Conservation (phyloP, 352 stramenopile genomes). For the Phytophthora megakarya region DNA sequence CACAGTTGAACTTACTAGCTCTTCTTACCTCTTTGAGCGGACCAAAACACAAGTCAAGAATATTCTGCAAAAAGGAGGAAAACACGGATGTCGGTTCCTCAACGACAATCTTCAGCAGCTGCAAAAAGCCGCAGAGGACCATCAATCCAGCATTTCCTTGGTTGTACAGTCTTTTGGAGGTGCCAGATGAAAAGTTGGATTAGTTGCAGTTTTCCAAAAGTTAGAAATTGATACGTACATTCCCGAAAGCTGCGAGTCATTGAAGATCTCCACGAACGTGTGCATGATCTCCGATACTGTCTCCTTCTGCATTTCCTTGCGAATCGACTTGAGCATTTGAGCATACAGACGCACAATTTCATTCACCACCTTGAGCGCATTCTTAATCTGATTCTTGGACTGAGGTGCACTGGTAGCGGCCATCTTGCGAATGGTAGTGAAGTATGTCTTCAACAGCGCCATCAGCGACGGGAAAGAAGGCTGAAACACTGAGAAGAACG, state of each 20-base stretch:
- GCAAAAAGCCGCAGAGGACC: slow-evolving; percentile 79
- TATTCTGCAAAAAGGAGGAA: slow-evolving; percentile 73
- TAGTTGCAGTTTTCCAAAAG: neutral
- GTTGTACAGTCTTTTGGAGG: slow-evolving; percentile 49
- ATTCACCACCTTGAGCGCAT: slow-evolving; percentile 76
- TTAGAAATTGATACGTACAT: slow-evolving; percentile 46
- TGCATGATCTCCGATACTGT: slow-evolving; percentile 72
- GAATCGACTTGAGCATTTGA: slow-evolving; percentile 79
- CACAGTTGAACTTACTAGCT: neutral
- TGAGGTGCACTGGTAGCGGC: slow-evolving; percentile 31
- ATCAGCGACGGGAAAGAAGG: slow-evolving; percentile 60
- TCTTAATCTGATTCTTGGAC: slow-evolving; percentile 57
- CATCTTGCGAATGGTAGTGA: slow-evolving; percentile 65
- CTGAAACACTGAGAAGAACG: slow-evolving; percentile 73
- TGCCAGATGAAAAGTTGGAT: neutral
- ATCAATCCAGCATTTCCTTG: slow-evolving; percentile 67
- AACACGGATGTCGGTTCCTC: slow-evolving; percentile 79
- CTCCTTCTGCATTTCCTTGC: slow-evolving; percentile 84
- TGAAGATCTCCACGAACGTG: slow-evolving; percentile 84
- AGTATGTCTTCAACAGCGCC: slow-evolving; percentile 71
- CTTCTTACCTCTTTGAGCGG: slow-evolving; percentile 71
- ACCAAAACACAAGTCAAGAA: slow-evolving; percentile 79
- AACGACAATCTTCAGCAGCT: slow-evolving; percentile 78
- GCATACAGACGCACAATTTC: slow-evolving; percentile 80
- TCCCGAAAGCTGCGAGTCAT: slow-evolving; percentile 64